Evolutionary conservation across 345 rosid genomes (phyloP), one percentile per base, ranked within the genome.

Genomic region (Melastoma malabathricum): DNA sequence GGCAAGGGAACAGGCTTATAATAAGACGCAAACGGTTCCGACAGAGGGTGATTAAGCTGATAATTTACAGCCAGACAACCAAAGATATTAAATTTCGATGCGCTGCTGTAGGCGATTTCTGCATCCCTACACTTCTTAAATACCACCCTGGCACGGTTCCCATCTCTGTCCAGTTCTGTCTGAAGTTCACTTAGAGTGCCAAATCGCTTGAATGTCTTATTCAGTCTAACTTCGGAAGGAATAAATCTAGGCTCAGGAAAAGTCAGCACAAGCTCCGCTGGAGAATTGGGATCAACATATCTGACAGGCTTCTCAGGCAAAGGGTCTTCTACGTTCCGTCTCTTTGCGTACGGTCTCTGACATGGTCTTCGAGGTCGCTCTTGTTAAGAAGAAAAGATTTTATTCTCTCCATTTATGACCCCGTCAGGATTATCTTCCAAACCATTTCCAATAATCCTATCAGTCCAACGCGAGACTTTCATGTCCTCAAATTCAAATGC

Each of bases 381-480:
- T 38, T 66, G 64, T n/a, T 71, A 73, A 55, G 70, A 73, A 3
- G 86, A 83, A 61, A 76, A 76, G 63, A 75, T 34, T 47, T 70
- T 73, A 70, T 76, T 69, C 16, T 72, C 78, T 23, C 59, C 65
- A 66, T 58, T 71, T 18, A 55, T 58, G 57, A 68, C 81, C 44
- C 59, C 72, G 38, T 67, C 62, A 1, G 41, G 78, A 44, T 80
- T 86, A 82, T 82, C 96, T 61, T 80, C 94, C 14, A 81, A 76
- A 44, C 94, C 94, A 70, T 90, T 84, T 62, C 82, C 79, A 43
- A 90, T 78, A 55, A 86, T 72, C 61, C 84, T 76, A 74, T 86
- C 89, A 31, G 92, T 90, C 98, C 98, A 90, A 49, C 82, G 86
- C 48, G 96, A 81, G 61, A 86, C 98, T 41, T 67, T 82, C 89